Evolutionary conservation across 2,329 filamentous ascomycete species (phyloP).

Genomic region (Diplodia sapinea): DNA sequence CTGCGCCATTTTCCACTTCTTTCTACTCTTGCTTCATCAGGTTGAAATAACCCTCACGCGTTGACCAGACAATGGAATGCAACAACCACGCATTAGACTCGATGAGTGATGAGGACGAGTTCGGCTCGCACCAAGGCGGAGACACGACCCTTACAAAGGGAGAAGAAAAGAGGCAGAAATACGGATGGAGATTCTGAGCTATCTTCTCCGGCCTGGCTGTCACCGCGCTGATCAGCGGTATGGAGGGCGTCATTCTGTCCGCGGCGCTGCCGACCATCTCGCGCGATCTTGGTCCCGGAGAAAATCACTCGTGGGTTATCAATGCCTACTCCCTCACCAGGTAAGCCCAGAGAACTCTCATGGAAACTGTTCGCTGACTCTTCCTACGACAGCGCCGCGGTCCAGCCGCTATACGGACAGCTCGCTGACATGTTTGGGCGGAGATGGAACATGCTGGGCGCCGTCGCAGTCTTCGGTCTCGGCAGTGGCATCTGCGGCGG

Average conservation of each 20-base stretch:
- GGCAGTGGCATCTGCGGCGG: conserved; percentile 61
- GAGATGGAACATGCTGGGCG: conserved; percentile 44
- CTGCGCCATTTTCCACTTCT: neutral
- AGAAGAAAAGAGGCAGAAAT: neutral
- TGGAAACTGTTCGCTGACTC: neutral
- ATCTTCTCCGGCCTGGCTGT: conserved; percentile 40
- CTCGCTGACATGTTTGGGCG: conserved; percentile 60
- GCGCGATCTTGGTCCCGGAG: conserved; percentile 40
- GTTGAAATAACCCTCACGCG: neutral
- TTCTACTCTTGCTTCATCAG: neutral
- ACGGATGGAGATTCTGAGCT: conserved; percentile 36
- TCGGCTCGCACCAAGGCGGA: neutral
- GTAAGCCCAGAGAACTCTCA: neutral
- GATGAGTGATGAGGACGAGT: neutral
- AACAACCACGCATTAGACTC: neutral
- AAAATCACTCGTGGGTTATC: conserved; percentile 46
- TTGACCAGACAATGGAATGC: neutral
- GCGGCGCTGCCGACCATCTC: conserved; percentile 52
- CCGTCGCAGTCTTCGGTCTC: conserved; percentile 56
- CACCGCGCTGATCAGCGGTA: conserved; percentile 42
- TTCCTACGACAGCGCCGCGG: conserved; percentile 40
- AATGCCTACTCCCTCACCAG: conserved; percentile 43
- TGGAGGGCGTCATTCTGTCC: conserved; percentile 50
- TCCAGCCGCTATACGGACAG: conserved; percentile 60
- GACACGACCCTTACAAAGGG: neutral